Percentiles rank a stretch among this genome's conserved stretches.
Evolutionary conservation across 2,329 filamentous ascomycete species (phyloP).

Genomic region (Claviceps humidiphila): DNA sequence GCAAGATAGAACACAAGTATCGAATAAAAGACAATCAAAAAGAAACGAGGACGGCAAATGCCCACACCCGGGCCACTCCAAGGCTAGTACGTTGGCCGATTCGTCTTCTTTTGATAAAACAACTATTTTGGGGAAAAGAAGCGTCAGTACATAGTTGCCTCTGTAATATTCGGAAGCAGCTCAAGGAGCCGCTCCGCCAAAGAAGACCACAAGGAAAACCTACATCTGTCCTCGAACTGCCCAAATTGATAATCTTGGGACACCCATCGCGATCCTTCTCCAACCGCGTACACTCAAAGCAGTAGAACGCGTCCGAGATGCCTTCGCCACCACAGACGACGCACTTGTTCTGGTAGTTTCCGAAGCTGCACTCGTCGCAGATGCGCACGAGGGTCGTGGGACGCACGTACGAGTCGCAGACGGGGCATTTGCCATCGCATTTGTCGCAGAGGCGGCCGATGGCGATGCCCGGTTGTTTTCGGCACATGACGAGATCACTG

Average conservation of each 20-base stretch:
- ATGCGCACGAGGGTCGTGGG: conserved; percentile 95
- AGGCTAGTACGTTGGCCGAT: conserved; percentile 43
- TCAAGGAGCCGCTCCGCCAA: background rate
- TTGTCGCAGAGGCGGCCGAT: conserved; percentile 99
- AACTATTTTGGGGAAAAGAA: conserved; percentile 24
- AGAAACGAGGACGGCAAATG: conserved; percentile 1
- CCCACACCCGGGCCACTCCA: conserved; percentile 36
- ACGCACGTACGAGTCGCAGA: conserved; percentile 97
- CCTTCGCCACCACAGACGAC: conserved; percentile 97
- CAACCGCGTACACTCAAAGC: conserved; percentile 92
- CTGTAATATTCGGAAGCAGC: too few relatives aligned
- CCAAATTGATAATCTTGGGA: conserved; percentile 98
- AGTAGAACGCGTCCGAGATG: conserved; percentile 97
- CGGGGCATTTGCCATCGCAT: conserved; percentile 98
- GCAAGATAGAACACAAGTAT: too few relatives aligned
- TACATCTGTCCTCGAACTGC: conserved; percentile 88
- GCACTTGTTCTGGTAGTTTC: conserved; percentile 99
- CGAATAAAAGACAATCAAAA: background rate
- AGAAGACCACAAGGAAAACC: conserved; percentile 15
- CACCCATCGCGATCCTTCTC: conserved; percentile 97
- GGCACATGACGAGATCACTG: conserved; percentile 97
- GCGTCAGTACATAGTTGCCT: too few relatives aligned
- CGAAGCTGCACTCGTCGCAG: conserved; percentile 98
- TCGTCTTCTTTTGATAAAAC: conserved; percentile 56
- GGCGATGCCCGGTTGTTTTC: conserved; percentile 93